A percentile compares a stretch with the other conserved stretches of the same genome.
Evolutionary conservation across 495 filamentous ascomycete genomes (phyloP).

Genomic region (Daldinia caldariorum): DNA sequence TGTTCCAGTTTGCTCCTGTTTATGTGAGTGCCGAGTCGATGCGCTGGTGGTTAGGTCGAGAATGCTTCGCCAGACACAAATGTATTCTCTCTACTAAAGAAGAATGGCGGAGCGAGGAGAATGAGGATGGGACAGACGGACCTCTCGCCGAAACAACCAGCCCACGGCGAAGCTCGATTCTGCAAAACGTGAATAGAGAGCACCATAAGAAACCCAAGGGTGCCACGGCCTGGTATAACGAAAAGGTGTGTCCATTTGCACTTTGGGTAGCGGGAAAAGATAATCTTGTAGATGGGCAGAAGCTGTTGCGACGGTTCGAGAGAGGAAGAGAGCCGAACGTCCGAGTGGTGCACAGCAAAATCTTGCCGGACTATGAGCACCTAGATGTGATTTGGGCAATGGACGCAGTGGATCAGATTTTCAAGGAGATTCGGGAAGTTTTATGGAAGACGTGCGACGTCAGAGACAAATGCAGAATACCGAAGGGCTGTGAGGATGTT

Average conservation of each 20-base stretch:
- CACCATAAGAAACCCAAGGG: slow-evolving; percentile 50
- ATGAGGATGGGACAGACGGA: slow-evolving; percentile 62
- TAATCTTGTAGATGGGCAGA: slow-evolving; percentile 81
- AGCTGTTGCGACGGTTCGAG: slow-evolving; percentile 77
- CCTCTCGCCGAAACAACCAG: slow-evolving; percentile 34
- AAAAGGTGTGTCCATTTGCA: slow-evolving; percentile 82
- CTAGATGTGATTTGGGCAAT: slow-evolving; percentile 97
- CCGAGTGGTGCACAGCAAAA: slow-evolving; percentile 77
- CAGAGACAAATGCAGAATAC: slow-evolving; percentile 67
- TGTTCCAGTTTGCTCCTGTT: slow-evolving; percentile 92
- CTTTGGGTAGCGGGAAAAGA: slow-evolving; percentile 89
- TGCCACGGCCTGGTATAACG: slow-evolving; percentile 81
- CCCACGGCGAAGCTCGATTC: slow-evolving; percentile 9
- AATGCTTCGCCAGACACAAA: slow-evolving; percentile 90
- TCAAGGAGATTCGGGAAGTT: slow-evolving; percentile 80
- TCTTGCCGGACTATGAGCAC: slow-evolving; percentile 93
- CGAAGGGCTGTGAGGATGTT: slow-evolving; percentile 69
- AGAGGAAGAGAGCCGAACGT: slow-evolving; percentile 85
- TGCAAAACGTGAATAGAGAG: slow-evolving; percentile 16
- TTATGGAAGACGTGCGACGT: slow-evolving; percentile 76
- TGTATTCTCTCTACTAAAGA: slow-evolving; percentile 87
- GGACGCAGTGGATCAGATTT: slow-evolving; percentile 85
- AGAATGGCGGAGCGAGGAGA: slow-evolving; percentile 69
- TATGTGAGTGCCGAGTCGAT: slow-evolving; percentile 92
- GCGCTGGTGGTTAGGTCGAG: slow-evolving; percentile 94